A percentile compares a stretch with the other conserved stretches of the same genome.
Evolutionary conservation across 2,329 filamentous ascomycete genomes (phyloP).

Genomic region (Xylaria sp.): DNA sequence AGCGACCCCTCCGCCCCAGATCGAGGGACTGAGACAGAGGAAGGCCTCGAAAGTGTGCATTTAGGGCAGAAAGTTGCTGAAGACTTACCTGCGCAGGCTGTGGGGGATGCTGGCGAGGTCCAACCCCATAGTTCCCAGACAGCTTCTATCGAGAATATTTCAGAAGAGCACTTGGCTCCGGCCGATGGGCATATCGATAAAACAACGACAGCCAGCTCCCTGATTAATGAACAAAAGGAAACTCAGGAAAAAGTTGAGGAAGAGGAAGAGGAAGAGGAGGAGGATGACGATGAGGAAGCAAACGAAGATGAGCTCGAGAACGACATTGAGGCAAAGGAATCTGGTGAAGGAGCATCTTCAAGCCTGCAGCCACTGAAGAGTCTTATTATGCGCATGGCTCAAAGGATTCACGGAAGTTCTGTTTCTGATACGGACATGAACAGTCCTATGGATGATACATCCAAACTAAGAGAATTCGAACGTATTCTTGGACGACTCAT

Average conservation of each 20-base stretch:
- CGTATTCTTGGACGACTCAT: slow-evolving; percentile 62
- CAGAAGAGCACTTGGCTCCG: not conserved
- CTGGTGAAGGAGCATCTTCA: slow-evolving; percentile 33
- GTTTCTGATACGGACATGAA: slow-evolving; percentile 41
- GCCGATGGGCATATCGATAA: not conserved
- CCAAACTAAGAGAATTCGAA: slow-evolving; percentile 61
- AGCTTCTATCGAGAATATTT: not conserved
- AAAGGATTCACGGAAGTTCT: slow-evolving; percentile 54
- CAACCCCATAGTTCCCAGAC: slow-evolving; percentile 6
- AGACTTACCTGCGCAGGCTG: not conserved
- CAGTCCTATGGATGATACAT: slow-evolving; percentile 46
- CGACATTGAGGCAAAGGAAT: slow-evolving; percentile 37
- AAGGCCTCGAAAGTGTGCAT: not conserved
- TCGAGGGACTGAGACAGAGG: slow-evolving; percentile 9
- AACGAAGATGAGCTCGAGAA: slow-evolving; percentile 19
- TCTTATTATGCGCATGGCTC: slow-evolving; percentile 63
- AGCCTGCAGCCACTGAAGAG: slow-evolving; percentile 50
- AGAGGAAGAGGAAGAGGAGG: slow-evolving; percentile 30
- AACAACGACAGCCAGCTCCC: slow-evolving; percentile 13
- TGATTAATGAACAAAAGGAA: slow-evolving; percentile 17
- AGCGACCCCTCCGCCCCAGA: not conserved
- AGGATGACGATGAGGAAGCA: slow-evolving; percentile 27
- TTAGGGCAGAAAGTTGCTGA: not conserved
- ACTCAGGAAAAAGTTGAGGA: slow-evolving; percentile 42
- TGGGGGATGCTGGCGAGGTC: not conserved